phyloP scores from a whole-genome alignment of 305 asterid species.

The Solanum chacoense region DNA sequence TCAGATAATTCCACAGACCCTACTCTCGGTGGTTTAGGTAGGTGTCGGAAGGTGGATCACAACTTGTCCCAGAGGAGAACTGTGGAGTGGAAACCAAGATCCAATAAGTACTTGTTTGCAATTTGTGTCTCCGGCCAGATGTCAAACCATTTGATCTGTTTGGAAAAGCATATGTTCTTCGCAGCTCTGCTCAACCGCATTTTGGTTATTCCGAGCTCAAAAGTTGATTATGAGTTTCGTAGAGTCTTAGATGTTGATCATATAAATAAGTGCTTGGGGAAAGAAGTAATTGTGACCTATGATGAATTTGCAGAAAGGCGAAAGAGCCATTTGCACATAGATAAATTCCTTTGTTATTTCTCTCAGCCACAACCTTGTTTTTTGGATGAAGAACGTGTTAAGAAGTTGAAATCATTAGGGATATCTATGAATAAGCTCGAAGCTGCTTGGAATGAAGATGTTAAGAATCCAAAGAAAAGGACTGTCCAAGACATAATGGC shows the following conservation, averaged over 20 bases:
- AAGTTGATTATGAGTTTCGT: conserved; percentile 57
- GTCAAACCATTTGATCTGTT: conserved; percentile 92
- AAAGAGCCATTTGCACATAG: conserved; percentile 58
- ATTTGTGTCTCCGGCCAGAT: conserved; percentile 91
- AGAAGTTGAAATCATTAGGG: conserved; percentile 75
- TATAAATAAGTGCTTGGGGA: conserved; percentile 73
- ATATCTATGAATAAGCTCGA: conserved; percentile 59
- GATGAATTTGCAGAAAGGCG: conserved; percentile 62
- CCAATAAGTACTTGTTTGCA: conserved; percentile 69
- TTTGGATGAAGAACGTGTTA: conserved; percentile 74
- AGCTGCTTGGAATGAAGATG: conserved; percentile 80
- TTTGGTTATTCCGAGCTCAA: conserved; percentile 80
- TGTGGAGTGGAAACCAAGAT: conserved; percentile 78
- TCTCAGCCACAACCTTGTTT: conserved; percentile 76
- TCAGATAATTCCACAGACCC: conserved; percentile 38
- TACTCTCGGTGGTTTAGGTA: conserved; percentile 28
- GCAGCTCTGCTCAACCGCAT: conserved; percentile 73
- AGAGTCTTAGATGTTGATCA: conserved; percentile 73
- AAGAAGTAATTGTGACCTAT: conserved; percentile 70
- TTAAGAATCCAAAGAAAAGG: conserved; percentile 62
- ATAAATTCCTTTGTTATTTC: conserved; percentile 76
- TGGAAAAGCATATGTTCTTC: conserved; percentile 86
- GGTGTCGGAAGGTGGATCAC: conserved; percentile 60
- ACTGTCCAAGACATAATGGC: conserved; percentile 50
- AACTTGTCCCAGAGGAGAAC: conserved; percentile 51